Evolutionary conservation across 441 rosid species (phyloP).

Genomic region (Jatropha multifida): DNA sequence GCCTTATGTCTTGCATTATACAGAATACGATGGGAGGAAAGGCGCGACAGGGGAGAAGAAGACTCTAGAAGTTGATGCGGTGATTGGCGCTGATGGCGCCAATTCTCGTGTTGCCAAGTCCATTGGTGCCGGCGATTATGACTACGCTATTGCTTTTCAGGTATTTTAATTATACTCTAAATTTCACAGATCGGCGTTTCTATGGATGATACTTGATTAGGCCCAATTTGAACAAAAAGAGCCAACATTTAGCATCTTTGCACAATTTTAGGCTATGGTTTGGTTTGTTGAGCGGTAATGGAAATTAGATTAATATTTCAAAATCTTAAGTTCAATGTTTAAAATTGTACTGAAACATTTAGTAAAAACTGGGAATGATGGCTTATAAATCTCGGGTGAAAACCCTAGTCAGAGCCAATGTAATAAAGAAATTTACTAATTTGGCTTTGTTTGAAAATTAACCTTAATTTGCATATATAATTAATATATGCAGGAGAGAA

Average conservation of each 20-base stretch:
- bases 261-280: no score
- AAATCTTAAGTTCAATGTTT: no score
- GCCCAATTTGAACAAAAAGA: no score
- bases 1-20: conserved; percentile 71
- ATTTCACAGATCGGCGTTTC: no score
- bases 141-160: conserved; percentile 93
- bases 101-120: conserved; percentile 91
- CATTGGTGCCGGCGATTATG: conserved; percentile 83
- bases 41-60: conserved; percentile 69
- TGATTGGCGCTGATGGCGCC: conserved; percentile 92
- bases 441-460: neutral
- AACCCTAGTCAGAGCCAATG: no score
- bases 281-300: no score
- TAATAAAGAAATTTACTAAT: neutral
- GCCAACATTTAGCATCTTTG: no score
- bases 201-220: no score
- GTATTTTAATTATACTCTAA: conserved; percentile 27
- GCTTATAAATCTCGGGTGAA: no score
- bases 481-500: conserved; percentile 61
- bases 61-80: conserved; percentile 90
- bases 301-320: no score
- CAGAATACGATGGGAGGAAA: conserved; percentile 67
- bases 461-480: neutral
- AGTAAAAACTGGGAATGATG: no score
- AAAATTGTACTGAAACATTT: no score